Conservation (phyloP, 1,284 basidiomycete species). For the Afroboletus lepidellus region DNA sequence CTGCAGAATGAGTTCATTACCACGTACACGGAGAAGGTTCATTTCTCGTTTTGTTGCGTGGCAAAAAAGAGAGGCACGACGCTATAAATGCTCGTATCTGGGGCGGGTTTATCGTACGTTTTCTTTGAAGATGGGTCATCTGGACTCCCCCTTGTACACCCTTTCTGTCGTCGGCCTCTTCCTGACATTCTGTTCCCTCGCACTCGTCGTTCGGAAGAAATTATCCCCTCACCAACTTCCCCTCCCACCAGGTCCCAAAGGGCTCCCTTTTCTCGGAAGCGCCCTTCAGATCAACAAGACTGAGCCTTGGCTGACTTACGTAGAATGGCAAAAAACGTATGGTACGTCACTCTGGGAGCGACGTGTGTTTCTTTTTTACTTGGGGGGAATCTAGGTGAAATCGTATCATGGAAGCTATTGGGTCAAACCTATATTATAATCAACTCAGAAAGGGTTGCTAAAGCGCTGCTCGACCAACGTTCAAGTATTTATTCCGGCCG, state of each 20-base stretch:
- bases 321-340: conserved; percentile 22
- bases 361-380: background rate
- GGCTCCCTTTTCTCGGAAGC: conserved; percentile 30
- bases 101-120: background rate
- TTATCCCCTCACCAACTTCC: conserved; percentile 19
- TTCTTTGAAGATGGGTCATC: conserved; percentile 10
- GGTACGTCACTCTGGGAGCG: conserved; percentile 18
- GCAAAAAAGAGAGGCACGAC: background rate
- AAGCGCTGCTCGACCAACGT: conserved; percentile 24
- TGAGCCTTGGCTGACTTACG: conserved; percentile 33
- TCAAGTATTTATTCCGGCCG: conserved; percentile 23
- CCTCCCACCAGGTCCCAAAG: conserved; percentile 31
- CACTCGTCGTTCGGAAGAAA: conserved; percentile 2
- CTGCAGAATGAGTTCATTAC: background rate
- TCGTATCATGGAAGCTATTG: conserved; percentile 20
- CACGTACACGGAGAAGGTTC: background rate
- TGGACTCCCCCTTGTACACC: background rate
- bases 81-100: conserved; percentile 6
- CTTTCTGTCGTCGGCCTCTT: conserved; percentile 1
- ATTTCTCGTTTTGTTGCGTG: conserved; percentile 1
- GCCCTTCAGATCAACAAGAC: conserved; percentile 22
- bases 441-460: conserved; percentile 23
- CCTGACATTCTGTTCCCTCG: conserved; percentile 5
- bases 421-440: conserved; percentile 24
- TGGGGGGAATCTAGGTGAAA: conserved; percentile 14